These are phyloP conservation scores for Phyllosticta paracitricarpa DNA, from an alignment of 2,329 filamentous ascomycete species.

Conservation along the genomic window DNA sequence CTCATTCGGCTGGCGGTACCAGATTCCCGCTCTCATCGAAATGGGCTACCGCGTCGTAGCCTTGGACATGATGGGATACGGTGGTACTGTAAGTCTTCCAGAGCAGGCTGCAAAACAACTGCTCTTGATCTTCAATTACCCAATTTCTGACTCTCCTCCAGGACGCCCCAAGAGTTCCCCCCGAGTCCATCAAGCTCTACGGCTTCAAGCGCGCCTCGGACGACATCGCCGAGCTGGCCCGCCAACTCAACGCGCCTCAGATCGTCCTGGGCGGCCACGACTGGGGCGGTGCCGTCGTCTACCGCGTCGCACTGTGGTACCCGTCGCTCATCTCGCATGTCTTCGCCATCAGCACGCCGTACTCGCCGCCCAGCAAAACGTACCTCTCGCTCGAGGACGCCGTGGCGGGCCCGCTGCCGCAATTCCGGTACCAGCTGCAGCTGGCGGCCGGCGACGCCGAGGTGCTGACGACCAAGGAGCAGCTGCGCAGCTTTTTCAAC, in stretches of 20 bases:
- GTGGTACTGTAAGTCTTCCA: conserved; percentile 48
- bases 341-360: conserved; percentile 76
- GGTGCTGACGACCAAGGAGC: conserved; percentile 42
- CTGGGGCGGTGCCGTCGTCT: conserved; percentile 74
- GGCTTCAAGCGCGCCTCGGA: conserved; percentile 60
- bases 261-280: conserved; percentile 88
- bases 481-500: conserved; percentile 60
- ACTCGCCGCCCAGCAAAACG: conserved; percentile 42
- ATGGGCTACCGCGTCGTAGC: conserved; percentile 70
- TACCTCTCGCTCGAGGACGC: conserved; percentile 51
- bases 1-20: conserved; percentile 77
- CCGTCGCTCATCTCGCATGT: conserved; percentile 63
- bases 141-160: conserved; percentile 14
- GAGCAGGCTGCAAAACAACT: neutral
- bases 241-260: conserved; percentile 41
- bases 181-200: conserved; percentile 53
- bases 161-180: conserved; percentile 44
- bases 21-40: conserved; percentile 66
- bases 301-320: conserved; percentile 62
- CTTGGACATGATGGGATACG: conserved; percentile 82
- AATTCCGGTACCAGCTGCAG: conserved; percentile 79
- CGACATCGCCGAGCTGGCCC: conserved; percentile 65
- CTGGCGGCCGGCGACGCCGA: conserved; percentile 44
- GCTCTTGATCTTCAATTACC: neutral
- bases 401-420: conserved; percentile 48